Conservation (phyloP, 306 rosid species). For the Senna siamea region DNA sequence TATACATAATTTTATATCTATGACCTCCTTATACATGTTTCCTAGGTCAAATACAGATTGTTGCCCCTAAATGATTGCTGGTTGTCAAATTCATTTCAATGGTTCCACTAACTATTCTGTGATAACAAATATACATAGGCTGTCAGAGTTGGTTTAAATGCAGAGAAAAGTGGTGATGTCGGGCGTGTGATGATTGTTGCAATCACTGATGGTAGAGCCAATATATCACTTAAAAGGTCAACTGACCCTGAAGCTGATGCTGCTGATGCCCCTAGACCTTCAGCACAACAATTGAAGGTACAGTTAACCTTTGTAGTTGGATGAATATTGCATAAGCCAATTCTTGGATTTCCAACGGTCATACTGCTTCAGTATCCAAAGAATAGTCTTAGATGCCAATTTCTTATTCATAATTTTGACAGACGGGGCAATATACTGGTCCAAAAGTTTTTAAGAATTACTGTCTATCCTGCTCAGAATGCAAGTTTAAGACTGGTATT, state of each 20-base stretch:
- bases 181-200: conserved; percentile 97
- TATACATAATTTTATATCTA: conserved; percentile 11
- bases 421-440: background rate
- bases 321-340: background rate
- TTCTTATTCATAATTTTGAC: background rate
- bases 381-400: conserved; percentile 4
- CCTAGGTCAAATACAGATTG: conserved; percentile 26
- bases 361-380: conserved; percentile 21
- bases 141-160: conserved; percentile 94
- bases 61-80: conserved; percentile 15
- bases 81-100: conserved; percentile 6
- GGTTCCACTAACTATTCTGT: conserved; percentile 40
- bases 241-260: conserved; percentile 84
- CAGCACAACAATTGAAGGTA: conserved; percentile 90
- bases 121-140: conserved; percentile 58
- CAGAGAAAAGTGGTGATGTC: conserved; percentile 98
- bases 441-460: background rate
- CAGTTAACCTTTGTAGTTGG: conserved; percentile 27
- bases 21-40: conserved; percentile 11
- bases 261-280: conserved; percentile 79
- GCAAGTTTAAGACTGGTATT: conserved; percentile 20
- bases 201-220: conserved; percentile 95
- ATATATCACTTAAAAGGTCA: conserved; percentile 89
- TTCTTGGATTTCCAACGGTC: conserved; percentile 6
- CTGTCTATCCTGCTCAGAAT: background rate